A percentile compares a stretch with the other conserved stretches of the same genome.
Evolutionary conservation across 176 grass and related monocot genomes (phyloP).

Genomic region (Cenchrus americanus): DNA sequence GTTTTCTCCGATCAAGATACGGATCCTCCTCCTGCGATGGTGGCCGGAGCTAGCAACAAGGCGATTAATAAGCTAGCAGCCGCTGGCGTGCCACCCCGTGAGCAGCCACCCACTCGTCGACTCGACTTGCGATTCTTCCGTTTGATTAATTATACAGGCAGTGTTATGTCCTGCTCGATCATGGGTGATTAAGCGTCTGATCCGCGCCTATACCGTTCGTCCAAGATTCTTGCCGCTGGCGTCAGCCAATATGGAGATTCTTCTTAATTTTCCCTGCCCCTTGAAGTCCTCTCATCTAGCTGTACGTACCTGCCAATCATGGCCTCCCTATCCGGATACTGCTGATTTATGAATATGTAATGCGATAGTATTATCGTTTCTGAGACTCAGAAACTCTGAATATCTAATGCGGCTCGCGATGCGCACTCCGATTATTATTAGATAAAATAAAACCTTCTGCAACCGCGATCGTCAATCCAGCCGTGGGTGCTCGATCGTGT

Average conservation of each 20-base stretch:
- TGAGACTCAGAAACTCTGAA: no score
- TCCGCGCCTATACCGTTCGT: not conserved
- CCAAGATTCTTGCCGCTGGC: constrained; percentile 21
- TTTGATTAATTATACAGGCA: not conserved
- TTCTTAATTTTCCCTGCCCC: not conserved
- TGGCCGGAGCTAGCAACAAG: not conserved
- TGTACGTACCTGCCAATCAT: constrained; percentile 8
- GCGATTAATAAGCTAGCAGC: constrained; percentile 7
- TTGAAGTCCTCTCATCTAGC: not conserved
- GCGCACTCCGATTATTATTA: not conserved
- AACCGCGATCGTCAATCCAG: not conserved
- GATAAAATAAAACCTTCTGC: not conserved
- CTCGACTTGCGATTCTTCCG: constrained; percentile 12
- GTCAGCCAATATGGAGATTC: constrained; percentile 37
- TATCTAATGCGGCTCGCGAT: not conserved
- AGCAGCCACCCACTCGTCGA: not conserved
- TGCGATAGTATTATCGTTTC: not conserved
- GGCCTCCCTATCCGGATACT: constrained; percentile 15
- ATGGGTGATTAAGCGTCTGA: not conserved
- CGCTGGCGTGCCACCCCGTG: not conserved
- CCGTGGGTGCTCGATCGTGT: not conserved
- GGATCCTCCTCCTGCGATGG: not conserved
- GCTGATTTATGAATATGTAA: not conserved
- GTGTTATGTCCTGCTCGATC: not conserved
- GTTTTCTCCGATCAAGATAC: constrained; percentile 14